Percentiles rank a stretch among this genome's conserved stretches.
Evolutionary conservation across 306 rosid species (phyloP).

Genomic region (Gynostemma pentaphyllum): DNA sequence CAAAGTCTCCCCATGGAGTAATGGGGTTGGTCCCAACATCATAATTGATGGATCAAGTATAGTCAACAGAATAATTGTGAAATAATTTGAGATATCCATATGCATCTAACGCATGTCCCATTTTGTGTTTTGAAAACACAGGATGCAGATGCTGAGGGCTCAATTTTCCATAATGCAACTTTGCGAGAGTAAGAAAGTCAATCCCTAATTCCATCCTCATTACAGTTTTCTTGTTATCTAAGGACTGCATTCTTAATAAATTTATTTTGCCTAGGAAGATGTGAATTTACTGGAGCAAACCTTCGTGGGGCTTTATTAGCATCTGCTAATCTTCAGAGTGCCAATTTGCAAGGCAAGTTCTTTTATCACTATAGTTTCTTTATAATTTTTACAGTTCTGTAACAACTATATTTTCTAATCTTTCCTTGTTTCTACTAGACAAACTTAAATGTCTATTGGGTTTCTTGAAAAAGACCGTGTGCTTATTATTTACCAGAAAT

Average conservation of each 20-base stretch:
- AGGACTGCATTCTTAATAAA: constrained; percentile 23
- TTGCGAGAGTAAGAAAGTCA: constrained; percentile 72
- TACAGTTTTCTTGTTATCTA: constrained; percentile 10
- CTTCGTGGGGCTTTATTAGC: constrained; percentile 86
- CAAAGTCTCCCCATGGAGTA: no score
- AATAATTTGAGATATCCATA: neutral
- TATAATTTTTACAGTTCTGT: neutral
- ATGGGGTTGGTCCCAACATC: no score
- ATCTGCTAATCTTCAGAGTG: constrained; percentile 83
- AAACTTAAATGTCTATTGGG: neutral
- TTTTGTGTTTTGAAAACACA: constrained; percentile 18
- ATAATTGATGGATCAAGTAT: neutral
- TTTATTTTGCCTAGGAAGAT: constrained; percentile 69
- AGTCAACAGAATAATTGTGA: neutral
- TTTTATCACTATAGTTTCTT: constrained; percentile 5
- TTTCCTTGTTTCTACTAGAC: neutral
- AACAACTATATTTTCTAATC: neutral
- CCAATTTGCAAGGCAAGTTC: constrained; percentile 77
- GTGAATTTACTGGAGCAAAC: constrained; percentile 96
- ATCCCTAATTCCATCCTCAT: constrained; percentile 6
- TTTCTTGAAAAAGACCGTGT: no score
- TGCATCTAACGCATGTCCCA: neutral
- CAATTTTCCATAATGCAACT: constrained; percentile 78
- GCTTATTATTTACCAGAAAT: no score
- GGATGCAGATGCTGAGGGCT: constrained; percentile 91